Base-by-base conservation (phyloP, 306 rosid species). In the Cucurbita maxima region DNA sequence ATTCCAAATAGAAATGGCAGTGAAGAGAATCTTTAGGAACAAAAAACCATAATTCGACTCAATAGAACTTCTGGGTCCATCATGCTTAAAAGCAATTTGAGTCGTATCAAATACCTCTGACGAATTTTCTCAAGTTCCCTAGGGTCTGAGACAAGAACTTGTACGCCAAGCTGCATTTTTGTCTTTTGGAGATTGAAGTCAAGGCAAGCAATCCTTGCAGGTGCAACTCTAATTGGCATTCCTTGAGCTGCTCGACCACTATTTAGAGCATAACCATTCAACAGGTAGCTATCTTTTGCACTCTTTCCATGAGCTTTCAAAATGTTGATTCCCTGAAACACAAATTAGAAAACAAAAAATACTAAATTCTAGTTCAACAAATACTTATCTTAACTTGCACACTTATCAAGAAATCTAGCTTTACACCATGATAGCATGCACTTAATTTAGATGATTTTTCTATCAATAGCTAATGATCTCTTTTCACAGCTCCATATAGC, bases 161-260 rank as follows among this genome's bases (percentile, higher is more conserved):
- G 99, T 64, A 95, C 89, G 45, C 99, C 99, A 88, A 91, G 81
- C 82, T 95, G 99, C 99, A 95, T 91, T 86, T 95, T 95, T 79
- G 99, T 95, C 84, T 91, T 95, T 80, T 95, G 99, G 81, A 95
- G 97, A 88, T 95, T 95, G 79, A 95, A 89, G 83, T 95, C 97
- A 57, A 95, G 94, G 74, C 99, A 95, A 11, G 97, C 99, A 76
- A 95, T 91, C 78, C 76, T 88, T 22, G 99, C 99, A 79, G 99
- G 96, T 83, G 96, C 60, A 78, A 89, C 99, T 83, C 87, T 91
- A 43, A 83, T 63, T 53, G 99, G 96, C 99, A 95, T 95, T 78
- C 99, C 99, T 86, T 95, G 99, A 25, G 99, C 92, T 78, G 99
- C 96, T 74, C 97, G 99, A 4, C 96, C 96, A 54, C 90, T 86